phyloP scores from a whole-genome alignment of 306 rosid species.

The Echinosophora koreensis region DNA sequence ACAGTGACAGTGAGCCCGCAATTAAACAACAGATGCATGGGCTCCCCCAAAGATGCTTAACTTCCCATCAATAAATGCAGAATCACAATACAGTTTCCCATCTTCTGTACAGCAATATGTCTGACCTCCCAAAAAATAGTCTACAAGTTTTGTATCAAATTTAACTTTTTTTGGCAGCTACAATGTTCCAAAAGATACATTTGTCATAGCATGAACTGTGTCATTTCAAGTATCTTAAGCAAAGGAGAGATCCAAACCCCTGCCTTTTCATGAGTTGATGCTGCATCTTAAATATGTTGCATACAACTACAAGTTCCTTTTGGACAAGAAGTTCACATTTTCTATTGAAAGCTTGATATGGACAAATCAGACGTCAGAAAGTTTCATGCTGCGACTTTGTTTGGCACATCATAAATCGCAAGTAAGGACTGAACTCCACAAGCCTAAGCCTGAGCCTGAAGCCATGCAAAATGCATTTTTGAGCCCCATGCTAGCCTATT shows the following conservation, averaged over 20 bases:
- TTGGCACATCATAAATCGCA: slow-evolving; percentile 27
- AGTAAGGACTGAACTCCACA: slow-evolving; percentile 43
- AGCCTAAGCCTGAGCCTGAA: slow-evolving; percentile 46
- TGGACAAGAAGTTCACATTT: slow-evolving; percentile 49
- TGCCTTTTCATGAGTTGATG: slow-evolving; percentile 48
- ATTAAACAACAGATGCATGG: slow-evolving; percentile 49
- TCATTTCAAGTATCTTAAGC: slow-evolving; percentile 46
- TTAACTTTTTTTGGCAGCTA: slow-evolving; percentile 54
- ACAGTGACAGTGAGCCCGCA: slow-evolving; percentile 51
- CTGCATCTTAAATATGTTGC: slow-evolving; percentile 47
- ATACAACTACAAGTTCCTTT: slow-evolving; percentile 46
- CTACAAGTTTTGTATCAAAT: slow-evolving; percentile 30
- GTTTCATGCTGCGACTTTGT: slow-evolving; percentile 42
- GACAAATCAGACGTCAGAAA: slow-evolving; percentile 45
- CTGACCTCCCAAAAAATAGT: slow-evolving; percentile 51
- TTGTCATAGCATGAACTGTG: slow-evolving; percentile 49
- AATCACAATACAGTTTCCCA: slow-evolving; percentile 47
- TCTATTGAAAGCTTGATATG: slow-evolving; percentile 36
- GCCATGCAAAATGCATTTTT: slow-evolving; percentile 51
- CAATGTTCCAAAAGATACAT: slow-evolving; percentile 55
- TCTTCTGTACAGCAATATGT: slow-evolving; percentile 64
- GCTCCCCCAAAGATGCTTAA: slow-evolving; percentile 51
- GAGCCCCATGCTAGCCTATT: slow-evolving; percentile 55
- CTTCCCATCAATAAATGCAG: slow-evolving; percentile 48
- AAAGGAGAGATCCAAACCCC: slow-evolving; percentile 43